Evolutionary conservation across 202 grass and related monocot genomes (phyloP), one percentile per base, ranked within the genome.

Genomic region (Carex sylvatica): DNA sequence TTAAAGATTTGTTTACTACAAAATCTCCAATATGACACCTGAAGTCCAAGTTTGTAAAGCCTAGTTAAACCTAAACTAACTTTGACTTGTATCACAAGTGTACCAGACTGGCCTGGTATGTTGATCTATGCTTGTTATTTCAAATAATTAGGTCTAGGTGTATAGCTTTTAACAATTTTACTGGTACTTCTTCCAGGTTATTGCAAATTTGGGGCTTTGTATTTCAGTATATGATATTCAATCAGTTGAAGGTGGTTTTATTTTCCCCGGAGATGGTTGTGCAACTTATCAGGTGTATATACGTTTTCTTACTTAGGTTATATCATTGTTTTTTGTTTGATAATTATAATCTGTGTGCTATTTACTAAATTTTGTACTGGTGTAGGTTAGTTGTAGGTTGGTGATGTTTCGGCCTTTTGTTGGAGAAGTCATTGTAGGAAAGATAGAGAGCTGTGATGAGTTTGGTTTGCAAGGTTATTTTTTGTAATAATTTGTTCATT

Each of bases 391-490:
- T 18, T 98, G 89, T 82, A 86, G 95, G 68, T 78, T 98, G 71
- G 46, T 98, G 35, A 89, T 98, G 86, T 98, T 98, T 87, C 88
- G 79, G 83, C 95, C 95, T 11, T 98, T 88, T 80, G 61, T 74
- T 74, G 91, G 95, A 24, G 95, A 98, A 84, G 69, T 93, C 90
- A 72, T 98, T 60, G 84, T 89, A 75, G 95, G 89, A 80, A 98
- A 88, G 83, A 94, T 98, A 78, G 88, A 84, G 80, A 81, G 83
- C 83, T 95, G 89, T 85, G 90, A 93, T 35, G 92, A 94, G 58
- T 87, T 85, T 78, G 91, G 95, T 62, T 90, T 98, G 83, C 92
- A 87, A 66, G 83, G 92, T 98, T 55, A 22, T 51, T 56, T 56
- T 22, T 75, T 61, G 16, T 60, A 18, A 75, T 72, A 28, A 44